Evolutionary conservation across 345 rosid species (phyloP).

Genomic region (Gossypium turneri): DNA sequence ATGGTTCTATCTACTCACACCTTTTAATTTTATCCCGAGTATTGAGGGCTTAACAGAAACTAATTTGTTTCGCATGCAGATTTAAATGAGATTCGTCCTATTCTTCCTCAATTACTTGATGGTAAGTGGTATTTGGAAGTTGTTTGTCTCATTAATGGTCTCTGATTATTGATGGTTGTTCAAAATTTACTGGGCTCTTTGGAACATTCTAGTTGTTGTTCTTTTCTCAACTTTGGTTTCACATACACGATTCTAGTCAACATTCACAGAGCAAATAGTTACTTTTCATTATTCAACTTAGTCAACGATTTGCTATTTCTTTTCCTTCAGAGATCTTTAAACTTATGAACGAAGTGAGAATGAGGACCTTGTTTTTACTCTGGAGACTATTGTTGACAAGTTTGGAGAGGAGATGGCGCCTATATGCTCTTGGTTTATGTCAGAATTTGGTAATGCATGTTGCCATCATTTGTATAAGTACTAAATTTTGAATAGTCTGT

Average conservation of each 20-base stretch:
- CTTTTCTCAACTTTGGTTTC: neutral
- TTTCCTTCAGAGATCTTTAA: constrained; percentile 78
- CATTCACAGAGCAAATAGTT: neutral
- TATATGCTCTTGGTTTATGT: constrained; percentile 75
- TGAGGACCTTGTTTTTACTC: constrained; percentile 79
- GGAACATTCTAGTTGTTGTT: neutral
- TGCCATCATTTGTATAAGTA: neutral
- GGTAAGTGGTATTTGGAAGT: constrained; percentile 39
- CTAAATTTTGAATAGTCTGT: neutral
- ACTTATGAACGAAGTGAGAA: constrained; percentile 98
- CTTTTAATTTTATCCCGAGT: neutral
- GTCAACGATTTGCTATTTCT: neutral
- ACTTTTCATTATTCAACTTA: neutral
- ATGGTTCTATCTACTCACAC: neutral
- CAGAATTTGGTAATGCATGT: constrained; percentile 57
- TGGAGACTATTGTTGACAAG: constrained; percentile 76
- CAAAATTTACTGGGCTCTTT: neutral
- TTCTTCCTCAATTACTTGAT: constrained; percentile 91
- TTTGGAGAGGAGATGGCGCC: constrained; percentile 91
- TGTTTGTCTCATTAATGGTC: neutral
- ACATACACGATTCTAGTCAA: neutral
- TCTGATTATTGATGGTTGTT: neutral
- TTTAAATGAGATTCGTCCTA: constrained; percentile 90
- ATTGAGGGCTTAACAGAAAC: neutral
- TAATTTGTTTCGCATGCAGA: constrained; percentile 44